Percentiles rank a stretch among this genome's conserved stretches.
Conservation (phyloP, 2,329 filamentous ascomycete genomes). For the Macrophomina pseudophaseolina region DNA sequence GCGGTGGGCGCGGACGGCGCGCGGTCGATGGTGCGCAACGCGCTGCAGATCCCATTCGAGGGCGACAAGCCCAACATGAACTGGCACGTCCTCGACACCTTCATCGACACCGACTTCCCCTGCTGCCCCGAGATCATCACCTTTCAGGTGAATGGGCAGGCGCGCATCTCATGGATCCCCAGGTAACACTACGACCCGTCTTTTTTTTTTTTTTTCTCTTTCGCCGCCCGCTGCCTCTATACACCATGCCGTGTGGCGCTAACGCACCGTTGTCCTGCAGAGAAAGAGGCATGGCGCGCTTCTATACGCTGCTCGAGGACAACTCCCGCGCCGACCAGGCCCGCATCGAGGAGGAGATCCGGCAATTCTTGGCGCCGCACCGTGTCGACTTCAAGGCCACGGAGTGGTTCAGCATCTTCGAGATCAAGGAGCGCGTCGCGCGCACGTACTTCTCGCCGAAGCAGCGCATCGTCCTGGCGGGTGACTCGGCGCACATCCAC, state of each 20-base stretch:
- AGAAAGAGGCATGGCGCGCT: slow-evolving; percentile 54
- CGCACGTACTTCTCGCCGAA: slow-evolving; percentile 29
- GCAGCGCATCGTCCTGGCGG: slow-evolving; percentile 32
- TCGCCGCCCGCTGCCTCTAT: too few relatives aligned
- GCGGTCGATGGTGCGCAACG: slow-evolving; percentile 30
- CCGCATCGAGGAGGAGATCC: slow-evolving; percentile 45
- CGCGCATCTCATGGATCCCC: slow-evolving; percentile 56
- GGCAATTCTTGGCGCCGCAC: slow-evolving; percentile 52
- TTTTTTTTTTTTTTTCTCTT: too few relatives aligned
- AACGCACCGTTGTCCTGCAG: not conserved
- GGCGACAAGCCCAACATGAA: slow-evolving; percentile 58
- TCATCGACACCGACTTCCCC: slow-evolving; percentile 57
- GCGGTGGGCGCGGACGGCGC: slow-evolving; percentile 32
- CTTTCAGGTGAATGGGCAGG: slow-evolving; percentile 53
- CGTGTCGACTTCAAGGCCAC: slow-evolving; percentile 50
- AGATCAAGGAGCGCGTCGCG: slow-evolving; percentile 38
- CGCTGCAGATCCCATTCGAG: slow-evolving; percentile 48
- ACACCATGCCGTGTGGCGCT: not conserved
- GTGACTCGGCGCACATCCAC: slow-evolving; percentile 34
- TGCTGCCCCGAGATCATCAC: slow-evolving; percentile 55
- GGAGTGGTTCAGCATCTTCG: slow-evolving; percentile 59
- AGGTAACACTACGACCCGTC: slow-evolving; percentile 31
- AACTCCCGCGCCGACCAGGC: slow-evolving; percentile 45
- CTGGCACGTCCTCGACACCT: slow-evolving; percentile 56
- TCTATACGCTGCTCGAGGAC: slow-evolving; percentile 55